phyloP scores from a whole-genome alignment of 306 rosid genomes.

The Ceratonia siliqua region DNA sequence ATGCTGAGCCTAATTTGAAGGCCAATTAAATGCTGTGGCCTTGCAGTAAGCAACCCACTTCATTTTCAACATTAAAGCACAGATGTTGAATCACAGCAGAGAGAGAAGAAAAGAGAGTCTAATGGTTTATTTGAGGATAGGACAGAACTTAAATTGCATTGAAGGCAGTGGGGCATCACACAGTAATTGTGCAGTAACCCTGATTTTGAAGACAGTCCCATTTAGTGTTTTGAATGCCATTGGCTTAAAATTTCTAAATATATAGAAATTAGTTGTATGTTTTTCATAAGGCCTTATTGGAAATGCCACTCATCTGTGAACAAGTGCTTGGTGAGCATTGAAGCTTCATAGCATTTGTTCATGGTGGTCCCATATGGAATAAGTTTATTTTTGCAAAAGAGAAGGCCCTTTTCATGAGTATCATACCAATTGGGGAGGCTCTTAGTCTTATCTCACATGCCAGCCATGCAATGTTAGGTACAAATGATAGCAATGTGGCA shows the following conservation, averaged over 20 bases:
- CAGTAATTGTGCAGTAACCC: constrained; percentile 43
- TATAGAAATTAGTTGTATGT: constrained; percentile 12
- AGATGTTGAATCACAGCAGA: constrained; percentile 43
- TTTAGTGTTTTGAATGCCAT: constrained; percentile 4
- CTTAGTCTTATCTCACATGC: constrained; percentile 41
- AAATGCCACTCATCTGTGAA: neutral
- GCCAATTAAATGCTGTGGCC: constrained; percentile 64
- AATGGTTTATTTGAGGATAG: constrained; percentile 36
- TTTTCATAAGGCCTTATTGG: neutral
- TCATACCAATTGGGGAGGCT: constrained; percentile 26
- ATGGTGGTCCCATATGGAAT: constrained; percentile 43
- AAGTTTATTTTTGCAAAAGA: constrained; percentile 29
- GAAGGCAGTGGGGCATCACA: constrained; percentile 58
- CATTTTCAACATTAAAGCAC: constrained; percentile 49
- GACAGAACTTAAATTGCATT: constrained; percentile 57
- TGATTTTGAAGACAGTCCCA: constrained; percentile 25
- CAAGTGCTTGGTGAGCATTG: constrained; percentile 22
- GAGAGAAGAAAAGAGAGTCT: constrained; percentile 15
- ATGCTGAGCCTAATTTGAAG: constrained; percentile 57
- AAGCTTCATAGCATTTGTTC: constrained; percentile 22
- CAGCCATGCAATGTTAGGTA: constrained; percentile 52
- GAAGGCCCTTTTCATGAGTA: constrained; percentile 39
- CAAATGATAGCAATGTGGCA: constrained; percentile 22
- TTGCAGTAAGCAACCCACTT: constrained; percentile 39
- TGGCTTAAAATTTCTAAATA: constrained; percentile 26